These are phyloP conservation scores for Ephemerocybe angulata DNA, from an alignment of 768 basidiomycete species.

Conservation along the genomic window DNA sequence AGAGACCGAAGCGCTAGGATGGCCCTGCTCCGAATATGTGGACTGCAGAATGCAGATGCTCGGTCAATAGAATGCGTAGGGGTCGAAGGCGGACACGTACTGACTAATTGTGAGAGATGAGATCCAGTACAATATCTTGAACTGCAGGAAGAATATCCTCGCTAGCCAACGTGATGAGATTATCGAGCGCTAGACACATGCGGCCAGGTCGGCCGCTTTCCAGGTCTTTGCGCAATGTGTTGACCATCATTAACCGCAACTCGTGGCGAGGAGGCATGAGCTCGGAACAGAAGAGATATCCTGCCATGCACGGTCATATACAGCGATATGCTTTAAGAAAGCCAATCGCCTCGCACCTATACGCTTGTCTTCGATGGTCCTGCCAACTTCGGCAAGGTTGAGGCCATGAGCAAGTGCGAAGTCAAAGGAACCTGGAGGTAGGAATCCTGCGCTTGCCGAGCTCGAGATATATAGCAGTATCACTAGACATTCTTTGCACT, in stretches of 20 bases:
- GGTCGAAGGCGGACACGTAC: slow-evolving; percentile 46
- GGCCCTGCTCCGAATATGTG: slow-evolving; percentile 58
- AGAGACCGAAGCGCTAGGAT: slow-evolving; percentile 56
- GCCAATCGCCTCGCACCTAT: slow-evolving; percentile 55
- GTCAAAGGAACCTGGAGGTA: slow-evolving; percentile 46
- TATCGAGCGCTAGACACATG: slow-evolving; percentile 71
- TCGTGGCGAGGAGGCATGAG: slow-evolving; percentile 69
- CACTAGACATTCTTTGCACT: slow-evolving; percentile 64
- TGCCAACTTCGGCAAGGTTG: slow-evolving; percentile 70
- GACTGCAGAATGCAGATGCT: slow-evolving; percentile 34
- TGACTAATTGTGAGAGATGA: slow-evolving; percentile 76
- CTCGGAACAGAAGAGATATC: slow-evolving; percentile 75
- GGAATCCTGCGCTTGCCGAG: slow-evolving; percentile 40
- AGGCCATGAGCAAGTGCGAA: slow-evolving; percentile 77
- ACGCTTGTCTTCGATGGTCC: slow-evolving; percentile 56
- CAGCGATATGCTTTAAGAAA: neutral
- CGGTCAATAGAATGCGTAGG: no score
- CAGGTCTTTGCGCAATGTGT: slow-evolving; percentile 84
- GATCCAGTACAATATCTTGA: slow-evolving; percentile 56
- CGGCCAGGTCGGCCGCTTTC: slow-evolving; percentile 52
- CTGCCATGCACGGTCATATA: slow-evolving; percentile 34
- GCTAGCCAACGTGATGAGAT: slow-evolving; percentile 56
- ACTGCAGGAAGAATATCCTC: slow-evolving; percentile 76
- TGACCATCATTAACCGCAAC: slow-evolving; percentile 78
- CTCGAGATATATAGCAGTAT: slow-evolving; percentile 68